phyloP scores from a whole-genome alignment of 2,329 filamentous ascomycete species.

The Penicillium freii region DNA sequence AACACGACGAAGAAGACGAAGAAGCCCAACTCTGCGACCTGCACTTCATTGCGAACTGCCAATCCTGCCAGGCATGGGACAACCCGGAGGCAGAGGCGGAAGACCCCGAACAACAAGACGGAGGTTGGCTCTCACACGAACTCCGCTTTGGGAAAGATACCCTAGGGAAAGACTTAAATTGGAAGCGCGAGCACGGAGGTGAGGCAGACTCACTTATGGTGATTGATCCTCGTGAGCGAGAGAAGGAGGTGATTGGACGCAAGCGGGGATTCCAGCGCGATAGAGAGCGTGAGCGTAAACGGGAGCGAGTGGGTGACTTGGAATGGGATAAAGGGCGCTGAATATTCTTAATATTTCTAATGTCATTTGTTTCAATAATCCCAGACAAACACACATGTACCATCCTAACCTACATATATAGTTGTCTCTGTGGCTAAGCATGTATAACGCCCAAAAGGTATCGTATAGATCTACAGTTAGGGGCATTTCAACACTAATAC shows the following conservation, averaged over 20 bases:
- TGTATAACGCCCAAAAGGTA: neutral
- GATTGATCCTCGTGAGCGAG: slow-evolving; percentile 86
- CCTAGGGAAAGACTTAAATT: slow-evolving; percentile 84
- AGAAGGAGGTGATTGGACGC: slow-evolving; percentile 64
- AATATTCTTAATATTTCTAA: neutral
- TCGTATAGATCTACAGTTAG: neutral
- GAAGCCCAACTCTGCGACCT: slow-evolving; percentile 82
- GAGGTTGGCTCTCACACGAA: slow-evolving; percentile 81
- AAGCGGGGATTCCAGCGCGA: slow-evolving; percentile 52
- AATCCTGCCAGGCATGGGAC: slow-evolving; percentile 86
- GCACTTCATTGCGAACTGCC: slow-evolving; percentile 93
- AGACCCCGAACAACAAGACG: slow-evolving; percentile 48
- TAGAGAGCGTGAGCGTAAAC: slow-evolving; percentile 39
- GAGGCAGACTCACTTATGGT: slow-evolving; percentile 70
- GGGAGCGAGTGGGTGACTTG: slow-evolving; percentile 32
- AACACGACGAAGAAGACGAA: slow-evolving; percentile 48
- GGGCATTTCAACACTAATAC: neutral
- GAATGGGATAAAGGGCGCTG: slow-evolving; percentile 37
- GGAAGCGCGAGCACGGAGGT: slow-evolving; percentile 87
- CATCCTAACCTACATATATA: neutral
- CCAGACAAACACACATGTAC: neutral
- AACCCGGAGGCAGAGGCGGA: slow-evolving; percentile 42
- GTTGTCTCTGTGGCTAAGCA: neutral
- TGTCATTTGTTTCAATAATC: neutral
- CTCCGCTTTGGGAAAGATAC: slow-evolving; percentile 86